These are phyloP conservation scores for Fusarium fujikuroi DNA, from an alignment of 2,329 filamentous ascomycete species.

Conservation along the genomic window DNA sequence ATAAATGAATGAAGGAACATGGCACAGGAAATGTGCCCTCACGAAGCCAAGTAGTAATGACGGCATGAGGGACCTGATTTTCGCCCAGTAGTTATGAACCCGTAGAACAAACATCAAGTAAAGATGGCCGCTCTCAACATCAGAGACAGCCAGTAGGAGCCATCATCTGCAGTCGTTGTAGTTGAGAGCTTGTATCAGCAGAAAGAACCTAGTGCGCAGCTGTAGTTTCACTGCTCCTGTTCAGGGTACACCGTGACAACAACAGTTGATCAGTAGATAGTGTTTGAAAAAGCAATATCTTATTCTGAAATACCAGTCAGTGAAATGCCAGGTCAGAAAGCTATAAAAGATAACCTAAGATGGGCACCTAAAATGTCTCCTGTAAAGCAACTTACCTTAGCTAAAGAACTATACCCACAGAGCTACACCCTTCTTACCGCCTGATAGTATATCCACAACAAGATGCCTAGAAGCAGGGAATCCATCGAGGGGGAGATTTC, in stretches of 20 bases:
- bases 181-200: no score
- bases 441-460: background rate
- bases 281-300: background rate
- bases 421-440: background rate
- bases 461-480: background rate
- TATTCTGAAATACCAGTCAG: background rate
- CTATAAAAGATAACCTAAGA: background rate
- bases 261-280: background rate
- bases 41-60: no score
- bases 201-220: fast-evolving
- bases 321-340: background rate
- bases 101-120: background rate
- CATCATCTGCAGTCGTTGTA: fast-evolving
- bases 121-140: background rate
- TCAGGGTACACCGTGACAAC: fast-evolving
- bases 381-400: background rate
- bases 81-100: background rate
- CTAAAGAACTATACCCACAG: background rate
- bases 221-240: background rate
- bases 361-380: fast-evolving
- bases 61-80: fast-evolving
- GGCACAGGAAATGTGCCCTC: fast-evolving
- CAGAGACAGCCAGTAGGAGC: background rate
- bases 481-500: fast-evolving
- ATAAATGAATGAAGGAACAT: background rate